Evolutionary conservation across 441 rosid species (phyloP).

Genomic region (Aleurites moluccanus): DNA sequence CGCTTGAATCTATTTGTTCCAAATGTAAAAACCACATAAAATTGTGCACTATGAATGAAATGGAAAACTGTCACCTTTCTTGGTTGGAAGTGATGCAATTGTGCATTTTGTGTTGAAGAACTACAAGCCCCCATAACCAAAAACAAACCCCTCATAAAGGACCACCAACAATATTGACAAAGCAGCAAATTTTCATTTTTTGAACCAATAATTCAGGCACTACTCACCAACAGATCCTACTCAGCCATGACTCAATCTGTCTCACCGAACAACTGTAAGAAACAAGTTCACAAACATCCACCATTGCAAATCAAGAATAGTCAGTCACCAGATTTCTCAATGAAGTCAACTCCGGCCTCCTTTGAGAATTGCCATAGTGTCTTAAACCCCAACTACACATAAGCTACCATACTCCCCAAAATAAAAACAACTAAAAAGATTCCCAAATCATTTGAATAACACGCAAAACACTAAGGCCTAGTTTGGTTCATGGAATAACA

Average conservation of each 20-base stretch:
- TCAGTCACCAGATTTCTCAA: background rate
- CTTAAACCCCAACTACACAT: background rate
- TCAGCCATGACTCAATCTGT: too few relatives aligned
- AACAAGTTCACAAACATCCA: background rate
- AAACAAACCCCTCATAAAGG: too few relatives aligned
- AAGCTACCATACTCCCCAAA: background rate
- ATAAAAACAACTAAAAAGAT: background rate
- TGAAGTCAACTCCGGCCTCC: background rate
- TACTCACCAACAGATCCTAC: too few relatives aligned
- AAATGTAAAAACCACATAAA: too few relatives aligned
- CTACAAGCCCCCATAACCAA: background rate
- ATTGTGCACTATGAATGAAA: too few relatives aligned
- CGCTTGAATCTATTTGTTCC: too few relatives aligned
- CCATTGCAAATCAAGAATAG: background rate
- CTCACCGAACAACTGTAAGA: background rate
- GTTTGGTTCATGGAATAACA: too few relatives aligned
- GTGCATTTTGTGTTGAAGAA: background rate
- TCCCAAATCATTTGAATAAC: background rate
- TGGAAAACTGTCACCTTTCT: background rate
- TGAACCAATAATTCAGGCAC: background rate
- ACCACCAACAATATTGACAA: too few relatives aligned
- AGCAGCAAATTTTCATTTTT: background rate
- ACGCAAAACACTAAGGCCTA: too few relatives aligned
- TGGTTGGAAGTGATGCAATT: background rate
- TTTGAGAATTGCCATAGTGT: background rate